Evolutionary conservation across 192 early-diverging fungal species (phyloP).

Genomic region (Fimicolochytrium jonesii): DNA sequence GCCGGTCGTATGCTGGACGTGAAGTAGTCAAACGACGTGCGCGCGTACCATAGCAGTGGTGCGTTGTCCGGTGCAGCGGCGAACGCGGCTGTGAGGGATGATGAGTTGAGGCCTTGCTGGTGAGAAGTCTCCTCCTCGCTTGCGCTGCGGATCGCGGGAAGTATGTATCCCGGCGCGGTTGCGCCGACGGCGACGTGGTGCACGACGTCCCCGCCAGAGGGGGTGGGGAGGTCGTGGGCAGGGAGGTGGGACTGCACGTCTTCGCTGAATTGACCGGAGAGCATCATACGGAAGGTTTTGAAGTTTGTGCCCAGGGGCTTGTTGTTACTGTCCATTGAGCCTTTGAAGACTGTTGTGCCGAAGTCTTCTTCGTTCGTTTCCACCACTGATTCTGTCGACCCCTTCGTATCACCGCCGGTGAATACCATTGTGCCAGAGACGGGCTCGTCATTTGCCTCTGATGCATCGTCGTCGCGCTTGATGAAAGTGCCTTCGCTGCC

Average conservation of each 20-base stretch:
- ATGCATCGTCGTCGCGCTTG: not conserved
- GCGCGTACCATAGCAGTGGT: not conserved
- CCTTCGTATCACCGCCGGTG: not conserved
- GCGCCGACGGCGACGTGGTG: slow-evolving; percentile 7
- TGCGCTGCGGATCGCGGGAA: slow-evolving; percentile 1
- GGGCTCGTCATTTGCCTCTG: not conserved
- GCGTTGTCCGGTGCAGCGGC: not conserved
- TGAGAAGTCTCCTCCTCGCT: not conserved
- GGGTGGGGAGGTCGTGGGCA: not conserved
- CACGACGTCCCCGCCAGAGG: not conserved
- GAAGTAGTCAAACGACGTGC: not conserved
- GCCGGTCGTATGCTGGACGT: not conserved
- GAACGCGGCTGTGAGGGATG: not conserved
- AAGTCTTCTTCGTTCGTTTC: not conserved
- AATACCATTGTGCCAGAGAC: slow-evolving; percentile 6
- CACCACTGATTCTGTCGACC: not conserved
- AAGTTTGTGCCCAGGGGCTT: slow-evolving; percentile 14
- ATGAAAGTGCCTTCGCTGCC: slow-evolving; percentile 2
- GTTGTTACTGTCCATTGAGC: not conserved
- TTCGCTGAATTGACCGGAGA: slow-evolving; percentile 2
- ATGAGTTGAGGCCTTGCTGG: not conserved
- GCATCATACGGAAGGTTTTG: slow-evolving; percentile 14
- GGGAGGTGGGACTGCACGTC: not conserved
- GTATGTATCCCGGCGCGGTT: slow-evolving; percentile 9
- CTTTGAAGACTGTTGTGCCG: not conserved